Base-by-base conservation (phyloP, 345 rosid species). In the Aethionema arabicum region DNA sequence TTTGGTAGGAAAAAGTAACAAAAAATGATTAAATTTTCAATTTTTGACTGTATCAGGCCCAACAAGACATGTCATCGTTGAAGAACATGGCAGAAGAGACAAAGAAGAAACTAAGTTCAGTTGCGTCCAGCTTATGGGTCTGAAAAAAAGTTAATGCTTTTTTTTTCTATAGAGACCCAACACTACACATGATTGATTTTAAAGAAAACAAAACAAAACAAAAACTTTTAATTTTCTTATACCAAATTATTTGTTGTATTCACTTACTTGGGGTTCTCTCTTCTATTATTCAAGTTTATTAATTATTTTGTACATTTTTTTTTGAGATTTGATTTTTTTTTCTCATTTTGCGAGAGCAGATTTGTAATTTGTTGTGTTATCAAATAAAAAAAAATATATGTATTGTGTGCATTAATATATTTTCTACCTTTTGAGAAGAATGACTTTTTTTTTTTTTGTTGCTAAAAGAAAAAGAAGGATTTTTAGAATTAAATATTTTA, bases 51-150 rank as follows among this genome's bases (percentile, higher is more conserved):
- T 62, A 13, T 39, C 72, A 93, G 99, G 97, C 97, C 35, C 96
- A 87, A 67, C 96, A 93, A 66, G 99, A 90, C 68, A 83, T 93
- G 32, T 90, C 96, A 33, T 87, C 91, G 32, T 79, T 93, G 13
- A 88, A 86, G 86, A 88, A 80, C 76, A 95, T 95, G 8, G 99
- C 99, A 0, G 96, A 92, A 65, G 99, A 95, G 85, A 88, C 99
- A 2, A 90, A 91, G 57, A 93, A 86, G 92, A 93, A 82, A 77
- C 88, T 93, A 44, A 80, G 85, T 78, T 68, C 93, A 40, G 67
- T 89, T 33, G 98, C 96, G 8, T 92, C 98, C 2, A 76, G 74
- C 52, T 72, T 95, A 61, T 71, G 75, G 75, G 54, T 50, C 49
- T 71, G 39, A 40, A 21, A 67, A 67, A 58, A 47, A 32, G 32